phyloP scores from a whole-genome alignment of 129 eudicot genomes.

The Heracleum sosnowskyi region DNA sequence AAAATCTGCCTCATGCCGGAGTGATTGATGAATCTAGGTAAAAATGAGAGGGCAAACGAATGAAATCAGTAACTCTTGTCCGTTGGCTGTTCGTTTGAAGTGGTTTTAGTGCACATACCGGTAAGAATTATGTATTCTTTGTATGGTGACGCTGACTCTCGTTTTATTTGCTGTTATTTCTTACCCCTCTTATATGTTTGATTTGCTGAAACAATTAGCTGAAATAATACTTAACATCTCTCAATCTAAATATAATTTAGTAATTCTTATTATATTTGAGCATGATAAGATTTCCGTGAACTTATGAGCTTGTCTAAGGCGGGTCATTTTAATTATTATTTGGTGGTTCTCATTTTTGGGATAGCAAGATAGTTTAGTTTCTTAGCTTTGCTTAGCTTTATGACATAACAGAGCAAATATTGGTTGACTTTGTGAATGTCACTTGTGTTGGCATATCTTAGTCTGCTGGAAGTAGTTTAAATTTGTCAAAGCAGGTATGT shows the following conservation, averaged over 20 bases:
- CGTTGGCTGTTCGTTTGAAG: neutral
- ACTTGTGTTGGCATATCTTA: no score
- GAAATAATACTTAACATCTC: constrained; percentile 21
- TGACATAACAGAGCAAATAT: no score
- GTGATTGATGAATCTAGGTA: neutral
- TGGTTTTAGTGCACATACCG: constrained; percentile 12
- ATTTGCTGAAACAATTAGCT: constrained; percentile 11
- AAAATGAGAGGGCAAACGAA: neutral
- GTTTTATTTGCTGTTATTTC: neutral
- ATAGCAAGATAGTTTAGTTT: no score
- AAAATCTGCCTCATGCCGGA: constrained; percentile 32
- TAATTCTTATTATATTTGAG: no score
- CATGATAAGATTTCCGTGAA: no score
- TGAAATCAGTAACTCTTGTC: neutral
- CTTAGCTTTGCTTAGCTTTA: no score
- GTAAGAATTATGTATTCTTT: constrained; percentile 9
- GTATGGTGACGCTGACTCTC: constrained; percentile 12
- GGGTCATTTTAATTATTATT: no score
- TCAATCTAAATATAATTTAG: neutral
- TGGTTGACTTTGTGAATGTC: no score
- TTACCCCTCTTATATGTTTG: constrained; percentile 9
- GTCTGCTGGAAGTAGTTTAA: no score
- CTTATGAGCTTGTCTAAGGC: no score
- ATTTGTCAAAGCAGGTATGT: no score
- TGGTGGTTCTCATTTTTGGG: no score